Percentiles rank a stretch among this genome's conserved stretches.
These are phyloP conservation scores for Neurospora sp. DNA, from an alignment of 495 filamentous ascomycete genomes.

Conservation along the genomic window DNA sequence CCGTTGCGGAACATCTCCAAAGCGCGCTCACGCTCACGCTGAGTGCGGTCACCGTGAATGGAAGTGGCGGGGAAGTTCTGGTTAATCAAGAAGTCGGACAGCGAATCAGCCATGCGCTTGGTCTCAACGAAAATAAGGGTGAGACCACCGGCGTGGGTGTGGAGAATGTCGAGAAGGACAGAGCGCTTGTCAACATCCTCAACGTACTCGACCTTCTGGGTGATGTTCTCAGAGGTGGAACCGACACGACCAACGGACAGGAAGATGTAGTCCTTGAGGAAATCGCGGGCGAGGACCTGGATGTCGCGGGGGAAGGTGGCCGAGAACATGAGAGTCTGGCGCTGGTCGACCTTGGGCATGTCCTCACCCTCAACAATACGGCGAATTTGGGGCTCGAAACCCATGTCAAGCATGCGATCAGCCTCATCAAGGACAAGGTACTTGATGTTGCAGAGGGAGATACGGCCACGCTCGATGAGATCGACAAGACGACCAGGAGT, in stretches of 20 bases:
- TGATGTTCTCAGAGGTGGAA: conserved; percentile 99
- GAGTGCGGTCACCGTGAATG: conserved; percentile 95
- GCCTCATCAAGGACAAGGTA: conserved; percentile 98
- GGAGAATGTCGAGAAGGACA: conserved; percentile 91
- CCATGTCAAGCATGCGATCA: conserved; percentile 99
- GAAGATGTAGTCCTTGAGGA: conserved; percentile 97
- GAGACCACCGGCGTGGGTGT: conserved; percentile 84
- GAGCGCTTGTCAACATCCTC: conserved; percentile 97
- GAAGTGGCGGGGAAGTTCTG: conserved; percentile 97
- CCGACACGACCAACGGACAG: conserved; percentile 97
- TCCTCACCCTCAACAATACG: conserved; percentile 97
- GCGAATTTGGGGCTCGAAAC: conserved; percentile 99
- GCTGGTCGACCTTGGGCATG: conserved; percentile 75
- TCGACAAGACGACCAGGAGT: conserved; percentile 96
- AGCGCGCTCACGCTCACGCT: conserved; percentile 96
- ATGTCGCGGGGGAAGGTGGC: conserved; percentile 98
- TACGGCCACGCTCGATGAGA: conserved; percentile 95
- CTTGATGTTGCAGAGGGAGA: conserved; percentile 94
- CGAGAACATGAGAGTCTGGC: conserved; percentile 99
- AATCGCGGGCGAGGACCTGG: conserved; percentile 96
- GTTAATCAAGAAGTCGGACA: conserved; percentile 96
- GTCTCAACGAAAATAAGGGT: conserved; percentile 98
- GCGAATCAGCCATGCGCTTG: conserved; percentile 97
- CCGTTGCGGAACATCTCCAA: conserved; percentile 94
- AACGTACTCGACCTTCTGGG: conserved; percentile 96